Evolutionary conservation across 345 rosid genomes (phyloP).

Genomic region (Syzygium aromaticum): DNA sequence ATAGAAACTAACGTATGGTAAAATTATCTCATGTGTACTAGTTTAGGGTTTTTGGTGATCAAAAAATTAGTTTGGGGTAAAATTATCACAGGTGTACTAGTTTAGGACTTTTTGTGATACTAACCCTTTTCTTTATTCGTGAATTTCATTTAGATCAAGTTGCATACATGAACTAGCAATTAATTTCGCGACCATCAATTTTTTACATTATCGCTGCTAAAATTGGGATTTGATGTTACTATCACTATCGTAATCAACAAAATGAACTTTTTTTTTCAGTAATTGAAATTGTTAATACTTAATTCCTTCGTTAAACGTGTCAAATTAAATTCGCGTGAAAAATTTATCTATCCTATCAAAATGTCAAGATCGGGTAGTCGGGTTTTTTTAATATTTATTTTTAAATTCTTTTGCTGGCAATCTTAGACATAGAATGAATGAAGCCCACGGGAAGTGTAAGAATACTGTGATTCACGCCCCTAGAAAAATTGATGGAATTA

Average conservation of each 20-base stretch:
- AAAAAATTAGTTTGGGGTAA: too few relatives aligned
- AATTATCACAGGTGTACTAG: too few relatives aligned
- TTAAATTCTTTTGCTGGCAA: background rate
- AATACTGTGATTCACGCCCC: background rate
- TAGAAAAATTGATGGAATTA: background rate
- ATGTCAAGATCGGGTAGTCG: rapidly evolving
- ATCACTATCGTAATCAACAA: background rate
- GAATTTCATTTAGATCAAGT: background rate
- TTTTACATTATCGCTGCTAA: background rate
- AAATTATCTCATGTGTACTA: too few relatives aligned
- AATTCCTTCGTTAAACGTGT: background rate
- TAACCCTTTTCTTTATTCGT: background rate
- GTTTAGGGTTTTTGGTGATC: too few relatives aligned
- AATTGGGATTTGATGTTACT: background rate
- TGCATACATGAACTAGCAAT: background rate
- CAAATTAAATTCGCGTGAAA: rapidly evolving
- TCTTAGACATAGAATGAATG: background rate
- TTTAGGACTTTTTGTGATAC: too few relatives aligned
- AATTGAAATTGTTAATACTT: background rate
- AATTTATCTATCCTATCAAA: background rate
- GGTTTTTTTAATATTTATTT: background rate
- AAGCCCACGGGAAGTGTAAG: background rate
- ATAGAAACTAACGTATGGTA: rapidly evolving
- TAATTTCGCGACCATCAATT: background rate
- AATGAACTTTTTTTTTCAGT: background rate